These are phyloP conservation scores for Rhizoctonia solani DNA, from an alignment of 1,284 basidiomycete species.

Conservation along the genomic window DNA sequence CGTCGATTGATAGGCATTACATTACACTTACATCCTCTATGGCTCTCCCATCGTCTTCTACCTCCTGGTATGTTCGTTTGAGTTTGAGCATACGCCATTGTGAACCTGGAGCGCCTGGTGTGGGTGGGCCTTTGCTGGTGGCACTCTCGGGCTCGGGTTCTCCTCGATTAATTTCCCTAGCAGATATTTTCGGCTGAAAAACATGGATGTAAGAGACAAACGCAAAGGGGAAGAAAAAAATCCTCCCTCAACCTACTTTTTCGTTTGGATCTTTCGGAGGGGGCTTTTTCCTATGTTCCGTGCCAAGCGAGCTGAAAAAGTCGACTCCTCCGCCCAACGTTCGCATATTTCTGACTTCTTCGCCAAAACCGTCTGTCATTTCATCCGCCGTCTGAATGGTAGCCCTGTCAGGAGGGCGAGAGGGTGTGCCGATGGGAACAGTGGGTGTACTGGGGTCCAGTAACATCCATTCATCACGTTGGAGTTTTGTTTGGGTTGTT, in stretches of 20 bases:
- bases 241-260: slow-evolving; percentile 54
- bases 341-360: slow-evolving; percentile 54
- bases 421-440: slow-evolving; percentile 40
- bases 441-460: slow-evolving; percentile 48
- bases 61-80: slow-evolving; percentile 84
- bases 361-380: slow-evolving; percentile 73
- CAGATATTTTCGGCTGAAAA: slow-evolving; percentile 61
- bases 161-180: slow-evolving; percentile 81
- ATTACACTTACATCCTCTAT: slow-evolving; percentile 66
- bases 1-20: not conserved
- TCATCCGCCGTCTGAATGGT: slow-evolving; percentile 48
- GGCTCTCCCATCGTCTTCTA: slow-evolving; percentile 76
- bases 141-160: slow-evolving; percentile 59
- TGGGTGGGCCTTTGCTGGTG: slow-evolving; percentile 52
- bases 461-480: slow-evolving; percentile 93
- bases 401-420: slow-evolving; percentile 40
- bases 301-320: slow-evolving; percentile 85
- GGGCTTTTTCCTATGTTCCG: slow-evolving; percentile 69
- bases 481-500: slow-evolving; percentile 55
- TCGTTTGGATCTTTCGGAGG: slow-evolving; percentile 58
- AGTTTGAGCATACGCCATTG: slow-evolving; percentile 99
- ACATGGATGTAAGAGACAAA: slow-evolving; percentile 21
- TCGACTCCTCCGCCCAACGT: slow-evolving; percentile 64
- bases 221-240: slow-evolving; percentile 2
- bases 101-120: slow-evolving; percentile 87